Evolutionary conservation across 1,284 basidiomycete species (phyloP).

Genomic region (Heterobasidion occidentale): DNA sequence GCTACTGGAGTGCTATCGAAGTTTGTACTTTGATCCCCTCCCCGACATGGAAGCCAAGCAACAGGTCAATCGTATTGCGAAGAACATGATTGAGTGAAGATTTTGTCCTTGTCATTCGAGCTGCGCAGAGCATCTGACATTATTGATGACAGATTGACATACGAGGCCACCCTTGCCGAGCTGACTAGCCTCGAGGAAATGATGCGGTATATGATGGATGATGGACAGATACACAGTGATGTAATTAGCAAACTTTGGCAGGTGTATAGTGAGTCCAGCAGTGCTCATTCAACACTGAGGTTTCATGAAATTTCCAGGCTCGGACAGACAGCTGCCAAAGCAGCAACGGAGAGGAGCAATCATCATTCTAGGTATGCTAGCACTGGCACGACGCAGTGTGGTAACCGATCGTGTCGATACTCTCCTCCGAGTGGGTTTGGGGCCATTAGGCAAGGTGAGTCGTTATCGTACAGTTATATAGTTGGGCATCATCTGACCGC

Average conservation of each 20-base stretch:
- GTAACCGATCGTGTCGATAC: slow-evolving; percentile 85
- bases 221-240: slow-evolving; percentile 74
- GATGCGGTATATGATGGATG: slow-evolving; percentile 92
- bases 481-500: neutral
- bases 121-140: neutral
- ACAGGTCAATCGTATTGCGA: slow-evolving; percentile 91
- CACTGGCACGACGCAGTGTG: slow-evolving; percentile 76
- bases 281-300: neutral
- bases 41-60: slow-evolving; percentile 69
- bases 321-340: slow-evolving; percentile 66
- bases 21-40: slow-evolving; percentile 83
- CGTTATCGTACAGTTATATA: neutral
- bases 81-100: slow-evolving; percentile 95
- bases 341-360: slow-evolving; percentile 89
- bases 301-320: slow-evolving; percentile 36
- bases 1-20: slow-evolving; percentile 86
- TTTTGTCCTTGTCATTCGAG: slow-evolving; percentile 1
- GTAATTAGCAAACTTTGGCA: slow-evolving; percentile 92
- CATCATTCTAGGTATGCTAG: slow-evolving; percentile 94
- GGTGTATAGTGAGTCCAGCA: slow-evolving; percentile 69
- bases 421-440: slow-evolving; percentile 86
- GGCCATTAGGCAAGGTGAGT: slow-evolving; percentile 71
- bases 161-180: slow-evolving; percentile 89
- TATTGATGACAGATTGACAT: slow-evolving; percentile 58
- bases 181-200: slow-evolving; percentile 95